A percentile compares a stretch with the other conserved stretches of the same genome.
Evolutionary conservation across 345 rosid species (phyloP).

Genomic region (Rhodamnia argentea): DNA sequence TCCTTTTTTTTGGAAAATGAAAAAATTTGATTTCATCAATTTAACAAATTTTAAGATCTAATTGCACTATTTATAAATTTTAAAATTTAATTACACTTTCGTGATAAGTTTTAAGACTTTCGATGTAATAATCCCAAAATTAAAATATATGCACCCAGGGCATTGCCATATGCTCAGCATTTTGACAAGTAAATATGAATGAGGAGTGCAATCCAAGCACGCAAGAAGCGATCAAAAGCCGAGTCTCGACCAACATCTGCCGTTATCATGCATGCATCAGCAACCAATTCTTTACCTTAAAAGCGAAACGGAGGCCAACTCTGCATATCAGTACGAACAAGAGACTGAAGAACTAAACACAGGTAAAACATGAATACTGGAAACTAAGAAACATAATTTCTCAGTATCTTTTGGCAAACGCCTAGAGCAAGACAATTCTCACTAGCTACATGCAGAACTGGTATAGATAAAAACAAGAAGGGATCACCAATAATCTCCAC

Average conservation of each 20-base stretch:
- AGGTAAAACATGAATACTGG: background rate
- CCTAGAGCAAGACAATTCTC: background rate
- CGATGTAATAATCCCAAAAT: background rate
- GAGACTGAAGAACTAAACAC: background rate
- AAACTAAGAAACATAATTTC: background rate
- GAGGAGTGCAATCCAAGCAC: background rate
- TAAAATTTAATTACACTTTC: background rate
- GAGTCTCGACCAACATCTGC: background rate
- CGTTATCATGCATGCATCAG: background rate
- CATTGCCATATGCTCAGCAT: background rate
- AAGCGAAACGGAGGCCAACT: background rate
- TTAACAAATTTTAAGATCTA: no score
- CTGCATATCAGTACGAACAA: background rate
- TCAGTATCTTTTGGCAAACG: background rate
- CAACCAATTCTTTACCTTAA: background rate
- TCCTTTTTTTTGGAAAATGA: background rate
- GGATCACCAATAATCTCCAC: constrained; percentile 42
- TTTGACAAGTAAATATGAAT: background rate
- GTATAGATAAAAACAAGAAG: background rate
- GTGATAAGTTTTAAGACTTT: background rate
- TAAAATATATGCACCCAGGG: background rate
- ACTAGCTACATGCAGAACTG: background rate
- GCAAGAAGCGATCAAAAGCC: background rate
- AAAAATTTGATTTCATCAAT: no score
- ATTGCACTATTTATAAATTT: background rate